phyloP scores from a whole-genome alignment of 371 early-diverging fungal genomes.

The Rhizopus delemar region DNA sequence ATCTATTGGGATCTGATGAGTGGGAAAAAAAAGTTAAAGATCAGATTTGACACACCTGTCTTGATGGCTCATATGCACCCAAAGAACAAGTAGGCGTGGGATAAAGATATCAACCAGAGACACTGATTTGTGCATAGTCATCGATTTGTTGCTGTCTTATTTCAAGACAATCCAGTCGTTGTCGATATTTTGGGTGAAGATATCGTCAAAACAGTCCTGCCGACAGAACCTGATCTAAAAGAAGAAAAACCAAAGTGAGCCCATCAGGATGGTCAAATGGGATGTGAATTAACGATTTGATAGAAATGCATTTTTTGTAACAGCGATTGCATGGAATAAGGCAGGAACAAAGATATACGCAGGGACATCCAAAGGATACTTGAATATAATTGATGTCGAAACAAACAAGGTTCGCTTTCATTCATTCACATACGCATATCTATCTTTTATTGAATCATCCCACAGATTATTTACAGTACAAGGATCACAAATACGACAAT shows the following conservation, averaged over 20 bases:
- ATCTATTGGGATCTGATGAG: conserved; percentile 85
- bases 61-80: conserved; percentile 75
- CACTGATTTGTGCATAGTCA: conserved; percentile 28
- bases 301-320: conserved; percentile 32
- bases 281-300: not conserved
- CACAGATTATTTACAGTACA: conserved; percentile 36
- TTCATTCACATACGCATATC: not conserved
- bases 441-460: not conserved
- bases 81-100: conserved; percentile 52
- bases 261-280: too few species aligned
- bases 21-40: conserved; percentile 51
- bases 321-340: conserved; percentile 48
- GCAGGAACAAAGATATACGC: conserved; percentile 69
- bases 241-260: conserved; percentile 6
- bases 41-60: conserved; percentile 69
- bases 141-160: conserved; percentile 57
- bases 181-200: conserved; percentile 49
- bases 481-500: conserved; percentile 59
- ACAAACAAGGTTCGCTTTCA: conserved; percentile 48
- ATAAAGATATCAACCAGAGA: not conserved
- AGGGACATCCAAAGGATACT: conserved; percentile 71
- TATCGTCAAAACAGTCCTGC: conserved; percentile 20
- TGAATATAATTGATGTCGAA: conserved; percentile 61
- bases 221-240: conserved; percentile 24
- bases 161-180: conserved; percentile 53